Conservation (phyloP, 352 stramenopile genomes). For the Pythium apleroticum region DNA sequence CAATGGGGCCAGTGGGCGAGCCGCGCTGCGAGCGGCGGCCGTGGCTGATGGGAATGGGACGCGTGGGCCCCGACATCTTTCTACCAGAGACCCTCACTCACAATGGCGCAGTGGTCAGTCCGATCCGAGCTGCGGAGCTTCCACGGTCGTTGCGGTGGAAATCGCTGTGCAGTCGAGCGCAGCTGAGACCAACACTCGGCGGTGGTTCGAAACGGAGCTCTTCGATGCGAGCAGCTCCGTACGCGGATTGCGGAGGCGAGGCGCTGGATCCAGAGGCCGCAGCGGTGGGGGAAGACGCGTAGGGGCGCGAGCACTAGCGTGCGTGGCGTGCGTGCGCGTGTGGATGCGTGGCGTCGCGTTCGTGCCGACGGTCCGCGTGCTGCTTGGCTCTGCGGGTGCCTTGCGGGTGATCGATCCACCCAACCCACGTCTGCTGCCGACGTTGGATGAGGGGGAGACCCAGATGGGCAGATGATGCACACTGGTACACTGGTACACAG, state of each 20-base stretch:
- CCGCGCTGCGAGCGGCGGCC: slow-evolving; percentile 43
- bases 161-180: background rate
- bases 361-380: background rate
- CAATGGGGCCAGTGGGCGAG: slow-evolving; percentile 32
- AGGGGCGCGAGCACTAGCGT: background rate
- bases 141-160: background rate
- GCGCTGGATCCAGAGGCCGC: background rate
- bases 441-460: background rate
- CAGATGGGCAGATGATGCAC: background rate
- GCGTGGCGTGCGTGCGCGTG: no score
- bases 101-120: background rate
- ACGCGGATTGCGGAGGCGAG: background rate
- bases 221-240: background rate
- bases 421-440: background rate
- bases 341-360: background rate
- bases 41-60: slow-evolving; percentile 54
- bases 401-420: background rate
- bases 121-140: no score
- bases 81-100: background rate
- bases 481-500: background rate
- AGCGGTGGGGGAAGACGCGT: background rate
- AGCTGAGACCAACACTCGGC: slow-evolving; percentile 3
- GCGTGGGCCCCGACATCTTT: slow-evolving; percentile 37
- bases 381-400: background rate
- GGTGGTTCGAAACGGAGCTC: background rate